These are phyloP conservation scores for Sequoiadendron giganteum DNA, from an alignment of 75 land plant genomes.

Conservation along the genomic window DNA sequence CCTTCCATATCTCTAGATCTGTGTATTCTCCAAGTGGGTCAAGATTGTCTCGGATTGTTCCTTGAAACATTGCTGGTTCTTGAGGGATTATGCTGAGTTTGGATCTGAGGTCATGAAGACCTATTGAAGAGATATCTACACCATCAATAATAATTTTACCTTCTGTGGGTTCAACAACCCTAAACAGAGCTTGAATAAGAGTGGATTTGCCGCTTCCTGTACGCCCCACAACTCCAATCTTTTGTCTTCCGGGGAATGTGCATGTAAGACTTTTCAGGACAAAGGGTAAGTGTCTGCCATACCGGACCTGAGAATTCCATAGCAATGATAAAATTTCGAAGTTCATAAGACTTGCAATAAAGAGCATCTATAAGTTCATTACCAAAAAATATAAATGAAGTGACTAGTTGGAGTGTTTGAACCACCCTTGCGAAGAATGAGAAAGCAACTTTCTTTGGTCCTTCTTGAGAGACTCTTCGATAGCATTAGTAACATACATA, in stretches of 20 bases:
- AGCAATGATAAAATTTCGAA: not conserved
- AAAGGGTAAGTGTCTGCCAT: constrained; percentile 71
- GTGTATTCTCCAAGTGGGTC: constrained; percentile 74
- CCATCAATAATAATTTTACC: constrained; percentile 82
- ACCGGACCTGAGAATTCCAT: constrained; percentile 63
- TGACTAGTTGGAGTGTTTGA: not conserved
- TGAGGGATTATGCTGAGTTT: constrained; percentile 94
- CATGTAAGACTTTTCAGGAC: constrained; percentile 81
- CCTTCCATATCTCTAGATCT: constrained; percentile 82
- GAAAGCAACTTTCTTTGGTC: not conserved
- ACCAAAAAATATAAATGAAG: not conserved
- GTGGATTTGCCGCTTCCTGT: constrained; percentile 98
- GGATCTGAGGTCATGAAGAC: constrained; percentile 83
- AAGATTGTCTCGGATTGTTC: constrained; percentile 79
- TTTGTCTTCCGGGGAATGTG: constrained; percentile 81
- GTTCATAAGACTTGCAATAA: not conserved
- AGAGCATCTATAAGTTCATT: not conserved
- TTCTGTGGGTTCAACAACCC: constrained; percentile 82
- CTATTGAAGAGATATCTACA: constrained; percentile 71
- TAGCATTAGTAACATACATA: not conserved
- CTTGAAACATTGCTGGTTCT: constrained; percentile 93
- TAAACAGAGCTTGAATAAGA: constrained; percentile 88
- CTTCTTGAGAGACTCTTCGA: not conserved
- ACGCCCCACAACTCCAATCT: constrained; percentile 89
- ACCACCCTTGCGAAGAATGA: not conserved